Percentiles rank a stretch among this genome's conserved stretches.
phyloP scores from a whole-genome alignment of 1,284 basidiomycete species.

The Quambalaria eucalypti region DNA sequence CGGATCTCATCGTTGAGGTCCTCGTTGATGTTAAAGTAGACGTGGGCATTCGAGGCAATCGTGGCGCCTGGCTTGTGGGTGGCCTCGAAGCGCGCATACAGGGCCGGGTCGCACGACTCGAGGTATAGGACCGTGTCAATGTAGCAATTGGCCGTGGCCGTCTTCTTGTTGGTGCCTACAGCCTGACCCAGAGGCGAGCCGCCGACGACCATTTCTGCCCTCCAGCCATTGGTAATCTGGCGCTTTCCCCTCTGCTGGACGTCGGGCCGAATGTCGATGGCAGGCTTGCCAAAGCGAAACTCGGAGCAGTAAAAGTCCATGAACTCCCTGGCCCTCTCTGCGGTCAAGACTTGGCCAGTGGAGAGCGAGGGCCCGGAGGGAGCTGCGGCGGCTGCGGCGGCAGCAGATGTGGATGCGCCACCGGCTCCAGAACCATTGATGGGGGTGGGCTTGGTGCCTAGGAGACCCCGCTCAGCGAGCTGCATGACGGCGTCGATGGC shows the following conservation, averaged over 20 bases:
- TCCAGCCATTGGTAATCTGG: slow-evolving; percentile 55
- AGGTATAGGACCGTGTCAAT: slow-evolving; percentile 81
- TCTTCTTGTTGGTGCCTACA: slow-evolving; percentile 63
- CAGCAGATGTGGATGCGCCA: slow-evolving; percentile 10
- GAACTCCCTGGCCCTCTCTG: slow-evolving; percentile 74
- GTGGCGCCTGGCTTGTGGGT: slow-evolving; percentile 36
- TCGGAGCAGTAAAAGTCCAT: slow-evolving; percentile 89
- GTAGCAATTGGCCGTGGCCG: slow-evolving; percentile 65
- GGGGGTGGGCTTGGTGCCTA: slow-evolving; percentile 1
- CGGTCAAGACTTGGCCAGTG: slow-evolving; percentile 51
- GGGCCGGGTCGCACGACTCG: slow-evolving; percentile 66
- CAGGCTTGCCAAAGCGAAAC: slow-evolving; percentile 71
- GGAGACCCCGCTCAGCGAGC: slow-evolving; percentile 3
- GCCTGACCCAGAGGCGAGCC: slow-evolving; percentile 74
- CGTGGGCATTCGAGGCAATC: slow-evolving; percentile 60
- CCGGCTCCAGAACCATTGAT: neutral
- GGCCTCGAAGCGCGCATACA: slow-evolving; percentile 65
- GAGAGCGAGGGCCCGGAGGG: neutral
- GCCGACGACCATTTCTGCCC: slow-evolving; percentile 71
- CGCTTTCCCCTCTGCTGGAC: neutral
- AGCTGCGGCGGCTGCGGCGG: slow-evolving; percentile 11
- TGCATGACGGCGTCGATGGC: slow-evolving; percentile 41
- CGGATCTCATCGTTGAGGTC: slow-evolving; percentile 65
- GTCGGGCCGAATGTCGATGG: slow-evolving; percentile 50
- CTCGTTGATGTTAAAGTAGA: slow-evolving; percentile 64